Evolutionary conservation across 2,329 filamentous ascomycete species (phyloP).

Genomic region (Lachnum nothofagi): DNA sequence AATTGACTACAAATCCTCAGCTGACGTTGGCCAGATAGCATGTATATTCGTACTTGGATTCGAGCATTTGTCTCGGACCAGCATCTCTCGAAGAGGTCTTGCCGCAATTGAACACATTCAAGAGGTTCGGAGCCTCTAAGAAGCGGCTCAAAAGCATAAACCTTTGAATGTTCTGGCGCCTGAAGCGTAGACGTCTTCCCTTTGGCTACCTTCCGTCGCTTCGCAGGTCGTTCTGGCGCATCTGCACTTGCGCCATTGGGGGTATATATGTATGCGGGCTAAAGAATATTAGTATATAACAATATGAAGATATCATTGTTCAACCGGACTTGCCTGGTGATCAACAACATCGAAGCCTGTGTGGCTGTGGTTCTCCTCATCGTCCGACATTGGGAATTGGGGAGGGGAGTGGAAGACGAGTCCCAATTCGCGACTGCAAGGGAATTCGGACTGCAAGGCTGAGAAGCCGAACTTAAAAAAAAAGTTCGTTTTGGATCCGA

Average conservation of each 20-base stretch:
- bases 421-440: too few relatives aligned
- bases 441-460: conserved; percentile 12
- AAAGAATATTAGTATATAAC: not conserved
- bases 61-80: conserved; percentile 62
- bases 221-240: conserved; percentile 30
- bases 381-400: conserved; percentile 27
- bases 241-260: conserved; percentile 19
- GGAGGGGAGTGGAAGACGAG: conserved; percentile 16
- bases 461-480: conserved; percentile 14
- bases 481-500: conserved; percentile 7
- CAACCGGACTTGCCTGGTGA: conserved; percentile 31
- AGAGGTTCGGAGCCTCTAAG: conserved; percentile 50
- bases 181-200: conserved; percentile 11
- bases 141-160: conserved; percentile 44
- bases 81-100: conserved; percentile 54
- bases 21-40: not conserved
- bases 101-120: conserved; percentile 47
- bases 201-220: conserved; percentile 34
- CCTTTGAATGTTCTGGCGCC: not conserved
- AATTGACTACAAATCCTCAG: conserved; percentile 40
- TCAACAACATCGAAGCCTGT: conserved; percentile 29
- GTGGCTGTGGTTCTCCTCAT: conserved; percentile 24
- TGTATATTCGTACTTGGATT: conserved; percentile 51
- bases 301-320: not conserved
- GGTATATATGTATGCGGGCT: conserved; percentile 37